Evolutionary conservation across 2,329 filamentous ascomycete genomes (phyloP), one percentile per base, ranked within the genome.

Genomic region (Cladosporium sp.): DNA sequence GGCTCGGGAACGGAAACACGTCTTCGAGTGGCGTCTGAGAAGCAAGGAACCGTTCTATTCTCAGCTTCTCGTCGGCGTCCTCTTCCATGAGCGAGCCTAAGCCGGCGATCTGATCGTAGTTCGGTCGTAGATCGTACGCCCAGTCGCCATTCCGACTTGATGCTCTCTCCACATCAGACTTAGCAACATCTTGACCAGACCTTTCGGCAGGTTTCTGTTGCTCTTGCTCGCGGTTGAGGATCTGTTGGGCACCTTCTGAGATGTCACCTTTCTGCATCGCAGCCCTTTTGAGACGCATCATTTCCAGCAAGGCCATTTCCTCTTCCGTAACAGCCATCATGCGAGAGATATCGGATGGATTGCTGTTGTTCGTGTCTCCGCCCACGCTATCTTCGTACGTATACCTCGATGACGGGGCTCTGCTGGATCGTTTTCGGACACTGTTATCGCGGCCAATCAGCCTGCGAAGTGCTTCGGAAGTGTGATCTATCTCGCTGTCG

Each of bases 261-360:
- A 72, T 73, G 51, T 68, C 72, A 40, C 73, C 69, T 62, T 77
- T 74, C 25, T 72, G 72, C 77, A 79, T 79, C 7, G 73, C 74
- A 11, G 77, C 76, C 45, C 78, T 73, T 64, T 80, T 80, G 59
- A 74, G 72, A 7, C 78, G 75, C 76, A 81, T 79, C 67, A 80
- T 69, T 57, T 80, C 78, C 37, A 81, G 62, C 14, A 81, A 64
- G 22, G 76, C 75, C 66, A 79, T 78, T 64, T 81, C 78, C 64
- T 81, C 78, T 56, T 77, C 72, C 1, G 78, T 79, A 15, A 81
- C 78, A 30, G 76, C 75, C 74, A 81, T 79, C 66, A 64, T 60
- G 61, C 67, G 61, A 59, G 67, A 28, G 60, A 64, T 60, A 28
- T 67, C 65, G 11, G 59, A 58, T 1, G 62, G 55, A 14, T 40